These are phyloP conservation scores for Penicillium sp. DNA, from an alignment of 2,329 filamentous ascomycete genomes.

Conservation along the genomic window DNA sequence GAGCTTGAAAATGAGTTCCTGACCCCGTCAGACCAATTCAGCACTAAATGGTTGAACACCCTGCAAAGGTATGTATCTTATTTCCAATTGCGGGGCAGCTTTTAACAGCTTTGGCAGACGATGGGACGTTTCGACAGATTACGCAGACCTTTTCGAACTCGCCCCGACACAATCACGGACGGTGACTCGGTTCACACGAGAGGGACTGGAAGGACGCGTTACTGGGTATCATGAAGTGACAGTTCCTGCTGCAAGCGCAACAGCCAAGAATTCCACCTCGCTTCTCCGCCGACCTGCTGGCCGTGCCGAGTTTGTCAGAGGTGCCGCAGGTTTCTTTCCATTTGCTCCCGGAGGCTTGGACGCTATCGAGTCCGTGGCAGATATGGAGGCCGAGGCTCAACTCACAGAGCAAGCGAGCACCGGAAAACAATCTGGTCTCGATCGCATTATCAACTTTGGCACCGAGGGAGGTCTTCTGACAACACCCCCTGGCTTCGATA, in stretches of 20 bases:
- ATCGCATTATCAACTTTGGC: constrained; percentile 75
- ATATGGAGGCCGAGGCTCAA: constrained; percentile 65
- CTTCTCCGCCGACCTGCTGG: constrained; percentile 75
- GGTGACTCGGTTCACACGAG: constrained; percentile 82
- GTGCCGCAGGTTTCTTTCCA: constrained; percentile 85
- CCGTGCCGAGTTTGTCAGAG: constrained; percentile 81
- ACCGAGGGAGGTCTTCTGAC: constrained; percentile 69
- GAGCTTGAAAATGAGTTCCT: constrained; percentile 70
- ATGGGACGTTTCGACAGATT: constrained; percentile 75
- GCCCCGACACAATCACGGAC: constrained; percentile 87
- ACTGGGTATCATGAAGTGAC: constrained; percentile 93
- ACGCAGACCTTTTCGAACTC: constrained; percentile 74
- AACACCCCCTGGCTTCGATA: constrained; percentile 68
- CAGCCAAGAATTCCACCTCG: constrained; percentile 90
- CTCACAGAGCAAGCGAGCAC: constrained; percentile 40
- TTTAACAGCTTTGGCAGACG: constrained; percentile 36
- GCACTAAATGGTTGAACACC: constrained; percentile 73
- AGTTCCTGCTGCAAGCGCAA: constrained; percentile 76
- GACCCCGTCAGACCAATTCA: constrained; percentile 69
- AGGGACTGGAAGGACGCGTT: constrained; percentile 84
- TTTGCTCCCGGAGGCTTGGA: constrained; percentile 88
- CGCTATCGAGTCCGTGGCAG: constrained; percentile 73
- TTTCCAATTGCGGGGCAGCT: background rate
- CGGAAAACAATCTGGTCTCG: constrained; percentile 49
- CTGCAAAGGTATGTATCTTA: constrained; percentile 59